phyloP scores from a whole-genome alignment of 2,329 filamentous ascomycete genomes.

The Ophiostoma montium region DNA sequence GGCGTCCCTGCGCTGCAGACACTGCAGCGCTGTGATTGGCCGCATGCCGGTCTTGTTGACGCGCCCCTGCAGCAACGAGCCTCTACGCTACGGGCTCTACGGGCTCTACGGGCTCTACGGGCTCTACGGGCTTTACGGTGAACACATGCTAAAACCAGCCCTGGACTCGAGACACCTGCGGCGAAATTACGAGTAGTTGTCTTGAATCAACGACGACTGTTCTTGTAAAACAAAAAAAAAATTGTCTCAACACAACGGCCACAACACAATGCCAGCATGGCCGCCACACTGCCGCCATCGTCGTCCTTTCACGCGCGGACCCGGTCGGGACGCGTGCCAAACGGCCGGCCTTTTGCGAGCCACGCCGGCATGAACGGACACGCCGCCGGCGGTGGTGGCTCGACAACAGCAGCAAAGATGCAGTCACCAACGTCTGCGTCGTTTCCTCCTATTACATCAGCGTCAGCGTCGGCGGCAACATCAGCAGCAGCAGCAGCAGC shows the following conservation, averaged over 20 bases:
- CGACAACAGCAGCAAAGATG: too few relatives aligned
- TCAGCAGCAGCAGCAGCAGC: not conserved
- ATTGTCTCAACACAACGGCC: not conserved
- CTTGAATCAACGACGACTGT: too few relatives aligned
- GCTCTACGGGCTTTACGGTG: not conserved
- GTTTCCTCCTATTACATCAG: not conserved
- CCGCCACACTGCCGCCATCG: conserved; percentile 8
- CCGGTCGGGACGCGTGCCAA: conserved; percentile 15
- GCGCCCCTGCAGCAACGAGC: not conserved
- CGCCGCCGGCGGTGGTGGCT: too few relatives aligned
- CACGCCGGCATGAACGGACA: not conserved
- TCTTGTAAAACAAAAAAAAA: too few relatives aligned
- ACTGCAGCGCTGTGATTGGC: not conserved
- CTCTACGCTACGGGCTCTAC: too few relatives aligned
- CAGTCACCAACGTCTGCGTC: not conserved
- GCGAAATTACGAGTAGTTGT: too few relatives aligned
- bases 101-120: too few relatives aligned
- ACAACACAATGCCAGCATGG: conserved; percentile 9
- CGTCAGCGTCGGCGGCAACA: not conserved
- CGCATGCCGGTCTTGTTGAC: not conserved
- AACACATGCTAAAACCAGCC: not conserved
- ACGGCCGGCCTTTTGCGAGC: conserved; percentile 6
- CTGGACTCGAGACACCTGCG: too few relatives aligned
- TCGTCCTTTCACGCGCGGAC: conserved; percentile 15
- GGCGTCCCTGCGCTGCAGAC: not conserved